Evolutionary conservation across 805 yeast species (phyloP).

Genomic region (Kuraishia hungarica): DNA sequence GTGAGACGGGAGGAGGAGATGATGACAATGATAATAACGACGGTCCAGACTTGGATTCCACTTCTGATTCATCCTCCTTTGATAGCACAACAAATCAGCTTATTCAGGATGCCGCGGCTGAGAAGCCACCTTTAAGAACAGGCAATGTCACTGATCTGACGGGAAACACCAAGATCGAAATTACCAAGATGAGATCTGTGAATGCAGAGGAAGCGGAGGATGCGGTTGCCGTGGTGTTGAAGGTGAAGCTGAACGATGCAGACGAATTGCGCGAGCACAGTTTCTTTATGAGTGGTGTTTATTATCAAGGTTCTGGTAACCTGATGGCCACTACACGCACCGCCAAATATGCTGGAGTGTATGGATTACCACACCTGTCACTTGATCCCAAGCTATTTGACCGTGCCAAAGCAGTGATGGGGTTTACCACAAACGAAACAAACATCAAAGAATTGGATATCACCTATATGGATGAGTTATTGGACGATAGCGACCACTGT

Average conservation of each 20-base stretch:
- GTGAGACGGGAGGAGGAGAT: background rate
- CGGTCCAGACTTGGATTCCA: constrained; percentile 10
- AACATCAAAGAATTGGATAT: constrained; percentile 29
- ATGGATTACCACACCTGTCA: constrained; percentile 51
- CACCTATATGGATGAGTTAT: constrained; percentile 25
- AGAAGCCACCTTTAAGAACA: background rate
- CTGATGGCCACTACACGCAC: constrained; percentile 49
- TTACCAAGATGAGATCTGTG: constrained; percentile 1
- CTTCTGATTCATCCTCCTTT: constrained; percentile 4
- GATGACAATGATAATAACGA: background rate
- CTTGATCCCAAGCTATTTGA: constrained; percentile 33
- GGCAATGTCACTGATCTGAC: constrained; percentile 15
- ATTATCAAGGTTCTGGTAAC: constrained; percentile 60
- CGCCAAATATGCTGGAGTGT: constrained; percentile 56
- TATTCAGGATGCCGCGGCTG: background rate
- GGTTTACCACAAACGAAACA: constrained; percentile 35
- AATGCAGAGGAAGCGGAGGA: constrained; percentile 16
- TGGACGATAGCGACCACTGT: constrained; percentile 39
- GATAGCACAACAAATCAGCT: background rate
- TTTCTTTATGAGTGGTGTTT: constrained; percentile 49
- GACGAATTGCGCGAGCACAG: constrained; percentile 41
- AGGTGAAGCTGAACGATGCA: constrained; percentile 27
- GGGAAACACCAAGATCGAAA: constrained; percentile 13
- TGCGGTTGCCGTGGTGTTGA: constrained; percentile 26
- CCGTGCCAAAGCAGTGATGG: constrained; percentile 33